Base-by-base conservation (phyloP, 805 yeast species). In the Wickerhamiella shivajii region DNA sequence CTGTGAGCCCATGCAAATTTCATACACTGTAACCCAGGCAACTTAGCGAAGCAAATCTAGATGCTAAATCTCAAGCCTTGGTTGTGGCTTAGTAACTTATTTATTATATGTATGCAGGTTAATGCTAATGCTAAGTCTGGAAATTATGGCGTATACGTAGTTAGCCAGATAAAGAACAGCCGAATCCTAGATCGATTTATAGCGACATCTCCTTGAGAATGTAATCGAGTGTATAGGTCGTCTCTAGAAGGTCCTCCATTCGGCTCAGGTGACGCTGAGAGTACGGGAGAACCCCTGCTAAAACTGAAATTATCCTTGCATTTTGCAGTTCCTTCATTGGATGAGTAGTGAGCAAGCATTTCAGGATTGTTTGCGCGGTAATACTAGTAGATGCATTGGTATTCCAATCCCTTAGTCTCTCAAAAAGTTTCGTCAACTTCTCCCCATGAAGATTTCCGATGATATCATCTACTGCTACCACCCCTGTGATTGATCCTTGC, bases 381-480 rank as follows among this genome's bases (percentile, higher is more conserved):
- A 68, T 71, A 49, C 80, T 80, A 23, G 81, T 74, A 48, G 73
- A 71, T 34, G 80, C 77, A 53, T 83, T 87, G 28, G 92, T 76
- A 53, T 90, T 90, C 99, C 99, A 90, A 51, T 83, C 93, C 46
- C 96, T 70, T 14, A 85, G 64, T 47, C 93, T 74, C 48, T 70
- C 69, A 53, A 90, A 67, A 16, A 90, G 53, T 9, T 61, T 50
- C 26, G 66, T 45, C 16, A 85, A 55, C 47, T 77, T 79, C 2
- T 71, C 77, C 21, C 68, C 60, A 17, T 61, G 67, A 36, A 90
- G 63, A 9, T 55, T 52, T 4, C 66, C 59, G 26, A 90, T 67
- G 8, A 76, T 68, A 11, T 60, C 51, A 45, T 84, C 95, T 29
- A 90, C 66, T 29, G 66, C 71, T 25, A 50, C 49, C 2, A 73